Evolutionary conservation across 2,329 filamentous ascomycete genomes (phyloP).

Genomic region (Paecilomyces formosus): DNA sequence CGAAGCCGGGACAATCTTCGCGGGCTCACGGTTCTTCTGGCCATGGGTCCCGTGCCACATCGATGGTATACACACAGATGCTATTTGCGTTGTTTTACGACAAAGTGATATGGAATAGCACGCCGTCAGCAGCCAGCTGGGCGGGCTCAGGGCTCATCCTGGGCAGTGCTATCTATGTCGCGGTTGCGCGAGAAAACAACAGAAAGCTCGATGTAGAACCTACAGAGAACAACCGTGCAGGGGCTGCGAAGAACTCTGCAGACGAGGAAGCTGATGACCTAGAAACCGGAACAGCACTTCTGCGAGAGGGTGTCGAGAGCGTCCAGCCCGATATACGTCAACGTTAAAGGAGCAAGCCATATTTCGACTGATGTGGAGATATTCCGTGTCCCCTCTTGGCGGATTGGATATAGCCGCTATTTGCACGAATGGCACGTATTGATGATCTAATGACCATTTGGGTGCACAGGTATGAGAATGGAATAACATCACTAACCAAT

Average conservation of each 20-base stretch:
- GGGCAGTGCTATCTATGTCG: slow-evolving; percentile 59
- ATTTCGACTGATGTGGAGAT: neutral
- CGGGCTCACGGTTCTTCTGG: slow-evolving; percentile 5
- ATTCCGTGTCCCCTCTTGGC: neutral
- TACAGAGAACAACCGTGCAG: neutral
- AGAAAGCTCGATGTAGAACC: slow-evolving; percentile 5
- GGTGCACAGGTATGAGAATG: neutral
- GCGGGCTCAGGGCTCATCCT: slow-evolving; percentile 57
- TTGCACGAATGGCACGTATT: neutral
- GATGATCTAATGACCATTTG: neutral
- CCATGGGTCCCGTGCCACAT: slow-evolving; percentile 47
- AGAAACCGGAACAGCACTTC: neutral
- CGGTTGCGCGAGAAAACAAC: slow-evolving; percentile 41
- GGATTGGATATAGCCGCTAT: neutral
- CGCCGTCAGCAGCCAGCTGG: slow-evolving; percentile 51
- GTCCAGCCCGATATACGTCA: neutral
- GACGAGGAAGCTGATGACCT: neutral
- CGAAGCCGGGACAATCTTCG: slow-evolving; percentile 11
- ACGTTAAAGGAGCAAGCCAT: neutral
- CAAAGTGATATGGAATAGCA: slow-evolving; percentile 55
- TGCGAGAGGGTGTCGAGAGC: neutral
- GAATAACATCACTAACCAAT: neutral
- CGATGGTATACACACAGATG: slow-evolving; percentile 65
- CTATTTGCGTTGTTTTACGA: slow-evolving; percentile 60
- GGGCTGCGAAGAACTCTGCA: slow-evolving; percentile 9